Percentiles rank a stretch among this genome's conserved stretches.
Evolutionary conservation across 176 grass and related monocot genomes (phyloP).

Genomic region (Eremochloa ophiuroides): DNA sequence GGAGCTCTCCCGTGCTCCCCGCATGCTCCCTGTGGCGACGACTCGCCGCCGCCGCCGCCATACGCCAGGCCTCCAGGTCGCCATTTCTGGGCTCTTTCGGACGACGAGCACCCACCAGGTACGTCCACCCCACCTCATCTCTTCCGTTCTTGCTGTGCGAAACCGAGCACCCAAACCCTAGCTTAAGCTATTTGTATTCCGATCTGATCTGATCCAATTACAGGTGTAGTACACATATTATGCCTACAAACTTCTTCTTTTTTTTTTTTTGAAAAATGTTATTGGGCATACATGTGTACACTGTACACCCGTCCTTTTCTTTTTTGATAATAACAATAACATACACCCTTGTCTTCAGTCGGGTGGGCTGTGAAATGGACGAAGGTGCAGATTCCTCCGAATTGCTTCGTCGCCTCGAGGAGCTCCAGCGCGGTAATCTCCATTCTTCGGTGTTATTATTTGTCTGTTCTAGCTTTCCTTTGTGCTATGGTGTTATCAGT

Average conservation of each 20-base stretch:
- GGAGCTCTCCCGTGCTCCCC: too few relatives aligned
- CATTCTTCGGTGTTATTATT: neutral
- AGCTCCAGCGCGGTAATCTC: conserved; percentile 26
- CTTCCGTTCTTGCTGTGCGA: neutral
- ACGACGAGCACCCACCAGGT: too few relatives aligned
- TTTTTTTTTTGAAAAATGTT: neutral
- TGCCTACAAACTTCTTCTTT: neutral
- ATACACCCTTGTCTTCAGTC: neutral
- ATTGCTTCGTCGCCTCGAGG: neutral
- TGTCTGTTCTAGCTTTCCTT: neutral
- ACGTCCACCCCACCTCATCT: too few relatives aligned
- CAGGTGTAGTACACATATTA: neutral
- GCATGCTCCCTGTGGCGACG: neutral
- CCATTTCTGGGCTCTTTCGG: too few relatives aligned
- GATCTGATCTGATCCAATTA: neutral
- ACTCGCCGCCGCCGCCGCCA: too few relatives aligned
- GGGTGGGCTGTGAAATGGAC: conserved; percentile 14
- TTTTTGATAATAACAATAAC: too few relatives aligned
- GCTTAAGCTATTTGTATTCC: too few relatives aligned
- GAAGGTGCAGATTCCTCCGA: neutral
- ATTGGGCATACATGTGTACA: neutral
- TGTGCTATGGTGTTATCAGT: neutral
- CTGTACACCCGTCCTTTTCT: neutral
- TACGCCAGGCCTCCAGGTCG: too few relatives aligned
- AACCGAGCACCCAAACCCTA: too few relatives aligned